Base-by-base conservation (phyloP, 2,329 filamentous ascomycete species). In the Celoporthe dispersa region DNA sequence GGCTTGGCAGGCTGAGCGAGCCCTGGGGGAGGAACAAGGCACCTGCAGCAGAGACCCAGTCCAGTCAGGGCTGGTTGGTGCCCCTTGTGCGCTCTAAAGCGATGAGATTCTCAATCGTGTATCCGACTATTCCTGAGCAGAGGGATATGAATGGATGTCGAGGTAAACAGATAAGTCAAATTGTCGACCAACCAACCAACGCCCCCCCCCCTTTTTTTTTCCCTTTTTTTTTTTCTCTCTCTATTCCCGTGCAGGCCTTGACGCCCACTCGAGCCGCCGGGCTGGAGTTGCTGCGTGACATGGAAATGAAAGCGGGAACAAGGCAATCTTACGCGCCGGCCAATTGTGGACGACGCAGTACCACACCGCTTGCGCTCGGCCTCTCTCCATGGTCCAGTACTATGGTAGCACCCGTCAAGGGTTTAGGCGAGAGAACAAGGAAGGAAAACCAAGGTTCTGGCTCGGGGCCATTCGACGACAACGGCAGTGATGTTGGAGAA, bases 281-380 rank as follows among this genome's bases (percentile, higher is more conserved):
- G n/a, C 11, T 33, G 51, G 39, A 39, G 41, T 28, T 44, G 53
- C 59, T 71, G 70, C 68, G 68, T 68, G 68, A 68, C 57, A 70
- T 68, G 65, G 68, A 70, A 66, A 71, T 71, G 68, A 71, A 67
- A 70, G 70, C 70, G 70, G 70, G 63, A 68, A 70, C 61, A 35
- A 8, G 65, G 28, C 68, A 71, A 71, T 70, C 55, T 69, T 64
- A 65, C 64, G 53, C 51, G 60, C 68, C 41, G 39, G 41, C 70
- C 68, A 71, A 71, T 71, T 69, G 63, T 69, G 41, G 37, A 44
- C 57, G 16, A 37, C 35, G 25, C 31, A 28, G 51, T 37, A 37
- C 39, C 33, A 48, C 66, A 67, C 62, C 62, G 62, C 62, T 48
- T 64, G 39, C 39, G 62, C 62, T 51, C 62, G 62, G 62, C 41